A percentile compares a stretch with the other conserved stretches of the same genome.
Conservation (phyloP, 1,139 yeast genomes). For the Blastobotrys arbuscula region DNA sequence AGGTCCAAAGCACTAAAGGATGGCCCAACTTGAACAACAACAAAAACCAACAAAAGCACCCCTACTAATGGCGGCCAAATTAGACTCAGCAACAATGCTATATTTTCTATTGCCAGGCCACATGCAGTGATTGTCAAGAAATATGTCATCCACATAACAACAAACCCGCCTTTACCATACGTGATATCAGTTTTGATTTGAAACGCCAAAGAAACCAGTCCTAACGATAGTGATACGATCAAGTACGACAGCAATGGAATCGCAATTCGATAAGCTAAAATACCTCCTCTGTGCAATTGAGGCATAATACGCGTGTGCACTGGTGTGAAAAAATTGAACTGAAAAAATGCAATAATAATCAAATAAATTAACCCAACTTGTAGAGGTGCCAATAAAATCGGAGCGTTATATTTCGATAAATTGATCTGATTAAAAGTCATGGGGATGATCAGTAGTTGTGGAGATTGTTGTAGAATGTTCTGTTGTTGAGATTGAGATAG, state of each 20-base stretch:
- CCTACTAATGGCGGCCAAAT: conserved; percentile 49
- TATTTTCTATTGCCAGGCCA: conserved; percentile 60
- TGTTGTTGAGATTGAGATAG: conserved; percentile 8
- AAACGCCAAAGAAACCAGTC: conserved; percentile 55
- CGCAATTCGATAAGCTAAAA: conserved; percentile 44
- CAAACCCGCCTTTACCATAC: conserved; percentile 57
- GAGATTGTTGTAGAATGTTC: conserved; percentile 9
- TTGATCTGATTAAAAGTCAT: conserved; percentile 13
- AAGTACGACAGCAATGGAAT: conserved; percentile 46
- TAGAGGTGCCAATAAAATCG: conserved; percentile 17
- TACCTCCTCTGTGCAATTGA: conserved; percentile 41
- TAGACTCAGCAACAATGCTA: conserved; percentile 44
- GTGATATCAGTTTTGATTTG: conserved; percentile 48
- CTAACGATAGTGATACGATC: conserved; percentile 49
- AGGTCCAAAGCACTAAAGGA: conserved; percentile 56
- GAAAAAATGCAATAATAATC: conserved; percentile 60
- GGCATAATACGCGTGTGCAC: conserved; percentile 47
- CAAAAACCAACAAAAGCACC: conserved; percentile 58
- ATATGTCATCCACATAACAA: conserved; percentile 59
- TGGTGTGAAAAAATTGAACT: conserved; percentile 52
- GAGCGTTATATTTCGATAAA: conserved; percentile 9
- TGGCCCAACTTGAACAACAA: conserved; percentile 54
- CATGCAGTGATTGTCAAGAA: conserved; percentile 56
- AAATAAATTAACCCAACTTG: conserved; percentile 63
- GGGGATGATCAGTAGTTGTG: conserved; percentile 15